Evolutionary conservation across 1,284 basidiomycete species (phyloP), one percentile per base, ranked within the genome.

Genomic region (Psilocybe mexicana): DNA sequence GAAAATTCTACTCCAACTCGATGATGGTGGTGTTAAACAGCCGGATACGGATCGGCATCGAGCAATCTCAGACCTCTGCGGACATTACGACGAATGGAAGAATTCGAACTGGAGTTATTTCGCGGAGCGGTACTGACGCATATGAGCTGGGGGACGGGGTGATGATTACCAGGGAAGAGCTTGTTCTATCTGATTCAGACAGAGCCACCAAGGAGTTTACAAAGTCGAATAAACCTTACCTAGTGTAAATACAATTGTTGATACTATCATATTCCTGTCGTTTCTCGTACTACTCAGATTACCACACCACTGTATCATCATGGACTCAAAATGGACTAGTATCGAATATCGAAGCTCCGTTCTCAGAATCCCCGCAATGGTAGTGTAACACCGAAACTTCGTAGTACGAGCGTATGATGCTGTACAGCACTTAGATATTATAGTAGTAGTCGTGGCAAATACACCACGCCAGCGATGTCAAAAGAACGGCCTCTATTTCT

Each of bases 11-110:
- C 35, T 59, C 57, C 1, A 59, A 59, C 24, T 59, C 57, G 8
- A 59, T 59, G 57, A 55, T 59, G 57, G 57, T 50, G n/a, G 57
- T 59, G 3, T 47, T 59, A 1, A 59, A 59, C 33, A 54, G 57
- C 35, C 28, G 57, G 10, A 55, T 59, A 43, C 49, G 30, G 1
- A 47, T 59, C 11, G 57, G 57, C 24, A 46, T 47, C 7, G 55
- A 52, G 11, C n/a, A 25, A n/a, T 43, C 38, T 8, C 38, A 40
- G 38, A 40, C 38, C 10, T 40, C 38, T 40, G 38, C 12, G 11
- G 38, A 40, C 6, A 12, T 36, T 3, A 43, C 46, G 3, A 48
- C 54, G 2, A 25, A 30, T 14, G 46, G 14, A 11, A 33, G 38
- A 43, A 43, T 55, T 23, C 38, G 54, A 42, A 54, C 52, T 3